These are phyloP conservation scores for Acacia crassicarpa DNA, from an alignment of 306 rosid genomes.

Conservation along the genomic window DNA sequence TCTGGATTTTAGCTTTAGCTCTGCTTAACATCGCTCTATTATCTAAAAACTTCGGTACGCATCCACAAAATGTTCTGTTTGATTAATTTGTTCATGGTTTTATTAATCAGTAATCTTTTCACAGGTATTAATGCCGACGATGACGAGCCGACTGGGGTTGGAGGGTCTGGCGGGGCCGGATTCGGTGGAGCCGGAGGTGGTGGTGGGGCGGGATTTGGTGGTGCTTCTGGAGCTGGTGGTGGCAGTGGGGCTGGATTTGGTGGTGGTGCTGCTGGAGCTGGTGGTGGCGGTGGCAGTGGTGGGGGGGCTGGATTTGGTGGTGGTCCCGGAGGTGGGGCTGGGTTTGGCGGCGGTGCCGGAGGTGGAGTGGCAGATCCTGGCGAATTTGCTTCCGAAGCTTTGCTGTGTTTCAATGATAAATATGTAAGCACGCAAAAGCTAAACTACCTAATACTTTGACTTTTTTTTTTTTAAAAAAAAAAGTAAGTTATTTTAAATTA, in stretches of 20 bases:
- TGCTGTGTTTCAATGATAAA: conserved; percentile 79
- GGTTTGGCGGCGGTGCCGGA: conserved; percentile 18
- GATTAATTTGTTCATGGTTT: not conserved
- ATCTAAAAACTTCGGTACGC: conserved; percentile 43
- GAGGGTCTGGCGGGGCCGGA: not conserved
- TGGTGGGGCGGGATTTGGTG: conserved; percentile 26
- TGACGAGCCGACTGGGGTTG: not conserved
- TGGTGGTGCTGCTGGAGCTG: not conserved
- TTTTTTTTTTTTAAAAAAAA: no score
- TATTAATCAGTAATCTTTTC: not conserved
- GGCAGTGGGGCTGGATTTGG: conserved; percentile 17
- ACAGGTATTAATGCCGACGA: conserved; percentile 49
- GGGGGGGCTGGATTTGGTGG: conserved; percentile 3
- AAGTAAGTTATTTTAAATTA: no score
- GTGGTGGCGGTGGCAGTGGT: not conserved
- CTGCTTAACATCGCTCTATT: conserved; percentile 40
- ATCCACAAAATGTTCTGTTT: not conserved
- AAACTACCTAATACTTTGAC: no score
- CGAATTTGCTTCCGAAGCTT: conserved; percentile 65
- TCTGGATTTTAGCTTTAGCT: conserved; percentile 41
- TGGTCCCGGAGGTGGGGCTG: not conserved
- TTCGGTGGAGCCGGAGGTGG: not conserved
- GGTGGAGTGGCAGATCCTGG: conserved; percentile 43
- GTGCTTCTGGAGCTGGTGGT: not conserved
- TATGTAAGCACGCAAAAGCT: conserved; percentile 69